Percentiles rank a stretch among this genome's conserved stretches.
These are phyloP conservation scores for Buddleja alternifolia DNA, from an alignment of 257 asterid genomes.

Conservation along the genomic window DNA sequence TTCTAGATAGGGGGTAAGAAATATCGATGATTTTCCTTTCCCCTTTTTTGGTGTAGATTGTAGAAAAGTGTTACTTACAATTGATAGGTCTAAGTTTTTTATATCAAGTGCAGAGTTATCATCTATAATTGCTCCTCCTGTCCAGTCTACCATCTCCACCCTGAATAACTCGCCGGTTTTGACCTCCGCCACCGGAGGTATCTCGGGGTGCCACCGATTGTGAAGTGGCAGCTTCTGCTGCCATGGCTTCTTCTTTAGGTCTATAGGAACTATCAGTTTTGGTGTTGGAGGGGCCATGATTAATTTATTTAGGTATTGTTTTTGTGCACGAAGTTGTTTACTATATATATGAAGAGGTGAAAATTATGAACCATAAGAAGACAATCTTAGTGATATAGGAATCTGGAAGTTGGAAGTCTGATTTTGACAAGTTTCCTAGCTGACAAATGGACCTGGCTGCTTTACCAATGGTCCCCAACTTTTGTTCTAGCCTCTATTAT, in stretches of 20 bases:
- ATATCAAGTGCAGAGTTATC: conserved; percentile 56
- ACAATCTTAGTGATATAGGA: conserved; percentile 1
- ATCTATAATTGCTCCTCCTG: conserved; percentile 57
- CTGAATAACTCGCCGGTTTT: conserved; percentile 60
- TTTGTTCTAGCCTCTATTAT: conserved; percentile 31
- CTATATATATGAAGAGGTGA: no score
- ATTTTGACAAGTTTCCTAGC: conserved; percentile 31
- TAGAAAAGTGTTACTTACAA: conserved; percentile 48
- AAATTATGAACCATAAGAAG: neutral
- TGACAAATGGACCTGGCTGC: conserved; percentile 36
- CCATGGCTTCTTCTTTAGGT: conserved; percentile 70
- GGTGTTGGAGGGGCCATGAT: conserved; percentile 77
- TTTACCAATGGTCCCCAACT: conserved; percentile 42
- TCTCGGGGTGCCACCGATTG: conserved; percentile 89
- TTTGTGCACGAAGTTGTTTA: no score
- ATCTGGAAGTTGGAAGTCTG: conserved; percentile 18
- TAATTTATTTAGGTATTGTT: conserved; percentile 12
- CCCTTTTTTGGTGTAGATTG: no score
- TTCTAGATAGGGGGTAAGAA: no score
- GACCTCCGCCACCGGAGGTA: conserved; percentile 79
- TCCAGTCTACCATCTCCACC: conserved; percentile 94
- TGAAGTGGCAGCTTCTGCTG: conserved; percentile 74
- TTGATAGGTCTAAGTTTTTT: conserved; percentile 50
- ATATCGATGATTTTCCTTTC: no score
- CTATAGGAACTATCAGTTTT: conserved; percentile 69